phyloP scores from a whole-genome alignment of 176 grass and related monocot genomes.

The Sorghum bicolor region Sorghum_bicolor_NCBIv3 NC_012870.2:1649501-1650000 shows the following conservation, averaged over 20 bases:
- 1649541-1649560: slow-evolving; percentile 96
- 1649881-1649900: slow-evolving; percentile 4
- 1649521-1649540: slow-evolving; percentile 75
- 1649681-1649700: slow-evolving; percentile 83
- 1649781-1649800: neutral
- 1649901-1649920: neutral
- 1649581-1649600: slow-evolving; percentile 87
- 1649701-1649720: slow-evolving; percentile 98
- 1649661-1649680: neutral
- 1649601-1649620: slow-evolving; percentile 33
- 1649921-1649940: neutral
- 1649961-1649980: neutral
- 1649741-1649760: slow-evolving; percentile 41
- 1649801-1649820: neutral
- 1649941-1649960: neutral
- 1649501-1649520: neutral
- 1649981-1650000: neutral
- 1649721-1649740: slow-evolving; percentile 73
- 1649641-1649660: neutral
- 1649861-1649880: neutral
- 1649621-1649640: neutral
- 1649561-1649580: slow-evolving; percentile 84
- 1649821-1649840: neutral
- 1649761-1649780: slow-evolving; percentile 4
- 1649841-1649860: neutral